Percentiles rank a stretch among this genome's conserved stretches.
These are phyloP conservation scores for Zygotorulaspora danielsina DNA, from an alignment of 805 yeast genomes.

Conservation along the genomic window DNA sequence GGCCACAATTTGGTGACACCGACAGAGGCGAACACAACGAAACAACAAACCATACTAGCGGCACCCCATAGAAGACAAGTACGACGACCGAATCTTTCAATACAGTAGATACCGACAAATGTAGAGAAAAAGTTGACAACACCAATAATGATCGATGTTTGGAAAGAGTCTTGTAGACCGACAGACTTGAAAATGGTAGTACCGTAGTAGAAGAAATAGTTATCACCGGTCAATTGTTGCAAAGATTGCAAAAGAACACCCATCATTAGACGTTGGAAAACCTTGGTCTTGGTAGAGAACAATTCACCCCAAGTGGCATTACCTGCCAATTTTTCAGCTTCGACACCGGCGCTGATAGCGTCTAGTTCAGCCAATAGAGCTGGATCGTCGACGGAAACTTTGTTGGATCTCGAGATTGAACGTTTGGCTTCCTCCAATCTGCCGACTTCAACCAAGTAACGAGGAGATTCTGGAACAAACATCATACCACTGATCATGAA, in stretches of 20 bases:
- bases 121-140: constrained; percentile 54
- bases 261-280: constrained; percentile 41
- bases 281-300: constrained; percentile 67
- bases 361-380: constrained; percentile 52
- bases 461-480: constrained; percentile 70
- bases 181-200: constrained; percentile 34
- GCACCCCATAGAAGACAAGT: constrained; percentile 44
- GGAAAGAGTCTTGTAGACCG: constrained; percentile 47
- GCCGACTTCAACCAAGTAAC: constrained; percentile 54
- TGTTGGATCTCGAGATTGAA: constrained; percentile 57
- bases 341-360: constrained; percentile 51
- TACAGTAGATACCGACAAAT: constrained; percentile 43
- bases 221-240: constrained; percentile 62
- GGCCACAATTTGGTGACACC: constrained; percentile 46
- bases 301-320: constrained; percentile 40
- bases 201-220: constrained; percentile 62
- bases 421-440: constrained; percentile 57
- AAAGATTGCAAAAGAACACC: constrained; percentile 54
- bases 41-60: constrained; percentile 42
- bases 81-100: constrained; percentile 51
- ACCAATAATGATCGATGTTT: constrained; percentile 54
- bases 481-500: constrained; percentile 36
- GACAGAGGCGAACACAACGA: constrained; percentile 48
- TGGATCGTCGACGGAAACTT: constrained; percentile 49
- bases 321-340: constrained; percentile 57